Percentiles rank a stretch among this genome's conserved stretches.
These are phyloP conservation scores for Phialophora expanda DNA, from an alignment of 2,329 filamentous ascomycete genomes.

Conservation along the genomic window DNA sequence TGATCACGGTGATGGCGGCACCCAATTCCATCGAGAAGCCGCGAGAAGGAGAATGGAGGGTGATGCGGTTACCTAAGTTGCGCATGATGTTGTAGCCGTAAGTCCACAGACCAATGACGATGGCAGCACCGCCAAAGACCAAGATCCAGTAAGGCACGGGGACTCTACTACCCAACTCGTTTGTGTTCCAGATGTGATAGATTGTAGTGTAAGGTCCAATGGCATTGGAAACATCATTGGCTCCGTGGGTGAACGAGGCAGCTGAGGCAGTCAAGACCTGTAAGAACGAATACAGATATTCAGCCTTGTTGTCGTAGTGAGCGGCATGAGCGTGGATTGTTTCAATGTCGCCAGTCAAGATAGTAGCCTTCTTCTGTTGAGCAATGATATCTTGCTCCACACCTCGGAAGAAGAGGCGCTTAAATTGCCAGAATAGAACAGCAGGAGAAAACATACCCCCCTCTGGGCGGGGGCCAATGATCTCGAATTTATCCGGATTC, in stretches of 20 bases:
- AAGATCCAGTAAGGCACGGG: constrained; percentile 76
- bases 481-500: not conserved
- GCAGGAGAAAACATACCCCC: too few relatives aligned
- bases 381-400: constrained; percentile 19
- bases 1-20: constrained; percentile 73
- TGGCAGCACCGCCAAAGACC: constrained; percentile 67
- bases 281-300: constrained; percentile 63
- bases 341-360: constrained; percentile 19
- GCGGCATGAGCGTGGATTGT: constrained; percentile 57
- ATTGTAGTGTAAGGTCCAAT: constrained; percentile 72
- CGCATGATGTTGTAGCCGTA: constrained; percentile 87
- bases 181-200: constrained; percentile 69
- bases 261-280: constrained; percentile 59
- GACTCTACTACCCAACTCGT: constrained; percentile 65
- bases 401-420: constrained; percentile 19
- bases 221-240: constrained; percentile 76
- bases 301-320: constrained; percentile 72
- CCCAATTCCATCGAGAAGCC: constrained; percentile 78
- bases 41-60: constrained; percentile 66
- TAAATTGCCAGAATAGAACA: constrained; percentile 22
- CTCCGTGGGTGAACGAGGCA: constrained; percentile 65
- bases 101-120: constrained; percentile 72
- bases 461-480: too few relatives aligned
- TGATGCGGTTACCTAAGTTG: constrained; percentile 81
- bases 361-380: constrained; percentile 11